phyloP scores from a whole-genome alignment of 805 yeast species.

The Wickerhamiella kurtzmanii region DNA sequence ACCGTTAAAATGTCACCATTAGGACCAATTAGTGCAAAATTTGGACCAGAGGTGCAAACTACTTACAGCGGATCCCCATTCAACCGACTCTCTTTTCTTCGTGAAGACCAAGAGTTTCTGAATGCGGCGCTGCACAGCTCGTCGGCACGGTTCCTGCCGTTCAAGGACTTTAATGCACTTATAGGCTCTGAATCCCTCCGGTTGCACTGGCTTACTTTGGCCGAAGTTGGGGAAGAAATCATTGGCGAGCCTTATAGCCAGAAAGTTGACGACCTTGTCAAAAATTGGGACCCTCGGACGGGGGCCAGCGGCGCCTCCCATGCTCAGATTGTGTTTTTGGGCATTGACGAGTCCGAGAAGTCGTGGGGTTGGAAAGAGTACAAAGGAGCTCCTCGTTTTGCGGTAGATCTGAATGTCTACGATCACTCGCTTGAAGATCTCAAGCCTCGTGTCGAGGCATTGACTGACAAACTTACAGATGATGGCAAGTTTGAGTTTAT shows the following conservation, averaged over 20 bases:
- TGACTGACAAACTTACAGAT: constrained; percentile 4
- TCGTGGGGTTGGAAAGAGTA: constrained; percentile 15
- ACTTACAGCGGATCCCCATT: constrained; percentile 40
- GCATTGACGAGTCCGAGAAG: constrained; percentile 32
- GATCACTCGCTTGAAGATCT: constrained; percentile 15
- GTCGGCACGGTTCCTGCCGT: constrained; percentile 38
- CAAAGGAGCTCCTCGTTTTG: constrained; percentile 30
- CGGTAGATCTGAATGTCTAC: constrained; percentile 22
- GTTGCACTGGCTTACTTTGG: constrained; percentile 26
- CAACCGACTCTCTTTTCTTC: constrained; percentile 50
- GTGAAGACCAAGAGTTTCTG: constrained; percentile 44
- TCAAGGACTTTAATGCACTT: constrained; percentile 22
- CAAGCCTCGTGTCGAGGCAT: constrained; percentile 8
- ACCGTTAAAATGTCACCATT: background rate
- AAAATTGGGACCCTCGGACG: constrained; percentile 26
- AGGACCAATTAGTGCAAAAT: constrained; percentile 18
- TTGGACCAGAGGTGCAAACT: constrained; percentile 23
- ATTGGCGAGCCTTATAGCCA: constrained; percentile 26
- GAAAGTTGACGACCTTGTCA: constrained; percentile 20
- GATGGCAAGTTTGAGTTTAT: constrained; percentile 8
- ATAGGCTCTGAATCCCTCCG: constrained; percentile 6
- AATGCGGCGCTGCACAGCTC: constrained; percentile 32
- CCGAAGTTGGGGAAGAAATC: constrained; percentile 21
- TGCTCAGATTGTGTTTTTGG: constrained; percentile 33
- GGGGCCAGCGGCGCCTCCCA: constrained; percentile 22